These are phyloP conservation scores for Kwoniella sp. DNA, from an alignment of 768 basidiomycete genomes.

Conservation along the genomic window DNA sequence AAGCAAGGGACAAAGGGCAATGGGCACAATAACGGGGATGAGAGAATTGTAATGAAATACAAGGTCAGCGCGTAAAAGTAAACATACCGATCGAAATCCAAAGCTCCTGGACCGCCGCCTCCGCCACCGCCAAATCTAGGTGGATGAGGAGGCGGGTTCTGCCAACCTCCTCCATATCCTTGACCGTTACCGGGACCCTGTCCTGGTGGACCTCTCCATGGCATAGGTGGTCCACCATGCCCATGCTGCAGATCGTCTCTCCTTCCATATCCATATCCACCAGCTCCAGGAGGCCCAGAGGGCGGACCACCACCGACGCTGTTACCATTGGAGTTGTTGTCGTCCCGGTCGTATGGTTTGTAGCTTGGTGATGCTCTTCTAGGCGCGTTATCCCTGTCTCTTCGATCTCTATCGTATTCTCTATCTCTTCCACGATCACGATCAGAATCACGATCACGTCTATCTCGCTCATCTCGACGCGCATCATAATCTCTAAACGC, in stretches of 20 bases:
- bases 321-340: no score
- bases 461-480: constrained; percentile 12
- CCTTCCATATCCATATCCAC: constrained; percentile 28
- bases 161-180: constrained; percentile 19
- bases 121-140: constrained; percentile 21
- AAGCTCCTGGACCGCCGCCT: background rate
- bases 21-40: no score
- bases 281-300: background rate
- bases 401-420: constrained; percentile 12
- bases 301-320: background rate
- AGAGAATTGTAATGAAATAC: no score
- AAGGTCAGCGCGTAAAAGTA: no score
- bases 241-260: constrained; percentile 20
- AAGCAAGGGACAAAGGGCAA: no score
- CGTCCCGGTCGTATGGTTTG: constrained; percentile 15
- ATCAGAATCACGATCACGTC: background rate
- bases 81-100: constrained; percentile 43
- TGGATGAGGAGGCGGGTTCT: constrained; percentile 22
- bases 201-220: constrained; percentile 16
- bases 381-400: constrained; percentile 7
- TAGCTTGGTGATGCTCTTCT: constrained; percentile 29
- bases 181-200: constrained; percentile 6
- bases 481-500: constrained; percentile 22
- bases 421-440: background rate
- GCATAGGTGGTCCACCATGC: constrained; percentile 13